Evolutionary conservation across 805 yeast genomes (phyloP).

Genomic region (Ogataea haglerorum): DNA sequence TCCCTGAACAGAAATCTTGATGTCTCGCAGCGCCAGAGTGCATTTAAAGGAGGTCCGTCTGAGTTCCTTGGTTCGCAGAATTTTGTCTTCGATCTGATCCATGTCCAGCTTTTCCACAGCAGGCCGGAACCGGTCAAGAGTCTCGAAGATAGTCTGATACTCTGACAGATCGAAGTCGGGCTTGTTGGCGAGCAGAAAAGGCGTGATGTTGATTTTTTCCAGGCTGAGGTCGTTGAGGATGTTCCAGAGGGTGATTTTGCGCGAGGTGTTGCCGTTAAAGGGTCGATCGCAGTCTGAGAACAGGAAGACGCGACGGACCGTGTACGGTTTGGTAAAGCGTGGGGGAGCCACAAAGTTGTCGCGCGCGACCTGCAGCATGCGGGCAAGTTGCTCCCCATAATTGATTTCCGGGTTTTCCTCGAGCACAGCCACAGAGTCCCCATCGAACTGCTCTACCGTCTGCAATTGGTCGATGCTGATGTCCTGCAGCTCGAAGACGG

Average conservation of each 20-base stretch:
- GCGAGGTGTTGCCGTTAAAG: constrained; percentile 37
- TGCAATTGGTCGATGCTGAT: constrained; percentile 59
- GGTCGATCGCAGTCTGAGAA: constrained; percentile 79
- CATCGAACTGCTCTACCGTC: constrained; percentile 36
- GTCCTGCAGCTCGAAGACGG: constrained; percentile 50
- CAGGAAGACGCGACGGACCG: constrained; percentile 58
- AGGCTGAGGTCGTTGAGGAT: constrained; percentile 60
- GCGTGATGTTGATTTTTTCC: constrained; percentile 50
- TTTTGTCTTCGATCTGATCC: constrained; percentile 42
- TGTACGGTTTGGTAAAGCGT: constrained; percentile 41
- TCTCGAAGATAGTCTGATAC: constrained; percentile 36
- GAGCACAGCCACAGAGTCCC: constrained; percentile 31
- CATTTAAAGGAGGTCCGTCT: constrained; percentile 61
- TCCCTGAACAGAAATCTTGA: constrained; percentile 70
- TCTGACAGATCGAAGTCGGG: constrained; percentile 40
- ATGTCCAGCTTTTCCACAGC: constrained; percentile 41
- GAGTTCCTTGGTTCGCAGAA: constrained; percentile 58
- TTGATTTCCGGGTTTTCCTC: constrained; percentile 25
- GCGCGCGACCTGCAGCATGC: constrained; percentile 48
- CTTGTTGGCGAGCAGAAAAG: constrained; percentile 52
- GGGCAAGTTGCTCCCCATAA: constrained; percentile 35
- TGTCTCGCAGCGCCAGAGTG: constrained; percentile 53
- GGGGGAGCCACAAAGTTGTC: constrained; percentile 49
- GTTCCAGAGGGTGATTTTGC: constrained; percentile 49
- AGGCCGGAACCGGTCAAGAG: constrained; percentile 27